phyloP scores from a whole-genome alignment of 2,329 filamentous ascomycete genomes.

The Diaporthe amygdali region DNA sequence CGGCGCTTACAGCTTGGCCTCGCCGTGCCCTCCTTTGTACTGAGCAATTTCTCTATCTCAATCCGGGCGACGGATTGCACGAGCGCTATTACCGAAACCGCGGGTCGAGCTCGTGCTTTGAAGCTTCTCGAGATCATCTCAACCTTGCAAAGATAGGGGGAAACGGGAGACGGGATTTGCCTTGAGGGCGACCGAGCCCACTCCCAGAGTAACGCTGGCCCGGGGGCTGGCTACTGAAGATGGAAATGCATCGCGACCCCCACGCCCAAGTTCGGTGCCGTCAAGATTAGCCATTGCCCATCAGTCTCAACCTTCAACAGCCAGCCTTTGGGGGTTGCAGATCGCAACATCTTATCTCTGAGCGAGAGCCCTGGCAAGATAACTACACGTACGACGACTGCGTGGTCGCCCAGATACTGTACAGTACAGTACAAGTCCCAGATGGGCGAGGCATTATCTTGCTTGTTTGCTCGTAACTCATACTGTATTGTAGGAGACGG shows the following conservation, averaged over 20 bases:
- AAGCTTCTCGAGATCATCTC: conserved; percentile 9
- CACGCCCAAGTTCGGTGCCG: neutral
- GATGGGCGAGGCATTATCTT: neutral
- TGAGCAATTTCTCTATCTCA: neutral
- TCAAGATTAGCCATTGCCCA: conserved; percentile 7
- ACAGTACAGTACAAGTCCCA: neutral
- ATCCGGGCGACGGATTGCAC: conserved; percentile 5
- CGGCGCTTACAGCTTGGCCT: neutral
- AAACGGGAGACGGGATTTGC: conserved; percentile 14
- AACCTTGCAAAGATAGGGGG: conserved; percentile 13
- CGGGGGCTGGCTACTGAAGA: neutral
- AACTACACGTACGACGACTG: neutral
- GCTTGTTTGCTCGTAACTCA: too few relatives aligned
- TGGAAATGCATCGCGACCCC: conserved; percentile 22
- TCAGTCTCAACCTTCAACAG: conserved; percentile 10
- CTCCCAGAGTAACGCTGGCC: conserved; percentile 14
- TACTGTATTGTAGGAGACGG: neutral
- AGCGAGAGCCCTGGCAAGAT: neutral
- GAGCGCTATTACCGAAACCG: conserved; percentile 4
- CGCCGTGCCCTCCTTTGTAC: neutral
- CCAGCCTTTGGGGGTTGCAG: neutral
- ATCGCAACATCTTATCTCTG: conserved; percentile 9
- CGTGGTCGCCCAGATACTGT: neutral
- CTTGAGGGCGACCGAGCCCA: conserved; percentile 14
- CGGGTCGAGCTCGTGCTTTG: conserved; percentile 12